These are phyloP conservation scores for Wickerhamomyces sp. DNA, from an alignment of 1,139 yeast genomes.

Conservation along the genomic window DNA sequence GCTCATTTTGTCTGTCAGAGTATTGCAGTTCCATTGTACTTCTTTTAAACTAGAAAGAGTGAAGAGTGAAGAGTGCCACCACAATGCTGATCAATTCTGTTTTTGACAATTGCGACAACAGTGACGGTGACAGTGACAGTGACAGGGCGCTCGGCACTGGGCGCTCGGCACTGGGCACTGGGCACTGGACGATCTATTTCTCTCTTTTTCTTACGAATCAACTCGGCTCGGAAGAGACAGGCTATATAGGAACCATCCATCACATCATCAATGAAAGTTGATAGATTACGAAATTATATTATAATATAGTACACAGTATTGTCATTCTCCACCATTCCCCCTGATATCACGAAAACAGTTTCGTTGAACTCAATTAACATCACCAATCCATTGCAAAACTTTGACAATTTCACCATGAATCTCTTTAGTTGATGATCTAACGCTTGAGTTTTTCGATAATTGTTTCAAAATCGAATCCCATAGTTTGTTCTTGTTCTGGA, in stretches of 20 bases:
- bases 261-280: too few relatives aligned
- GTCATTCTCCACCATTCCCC: neutral
- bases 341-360: neutral
- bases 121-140: neutral
- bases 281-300: neutral
- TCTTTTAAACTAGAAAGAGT: too few relatives aligned
- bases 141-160: too few relatives aligned
- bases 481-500: slow-evolving; percentile 39
- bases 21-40: neutral
- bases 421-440: slow-evolving; percentile 56
- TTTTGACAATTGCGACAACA: neutral
- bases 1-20: neutral
- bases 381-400: slow-evolving; percentile 83
- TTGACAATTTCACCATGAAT: slow-evolving; percentile 77
- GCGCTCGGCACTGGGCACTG: too few relatives aligned
- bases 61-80: neutral
- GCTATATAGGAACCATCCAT: too few relatives aligned
- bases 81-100: neutral
- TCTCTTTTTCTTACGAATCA: too few relatives aligned
- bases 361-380: slow-evolving; percentile 7
- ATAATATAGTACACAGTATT: neutral
- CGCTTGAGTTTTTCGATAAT: slow-evolving; percentile 65
- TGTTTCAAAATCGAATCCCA: slow-evolving; percentile 60
- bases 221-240: too few relatives aligned
- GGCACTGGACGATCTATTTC: too few relatives aligned